Evolutionary conservation across 2,329 filamentous ascomycete species (phyloP).

Genomic region (Gremmenia infestans): DNA sequence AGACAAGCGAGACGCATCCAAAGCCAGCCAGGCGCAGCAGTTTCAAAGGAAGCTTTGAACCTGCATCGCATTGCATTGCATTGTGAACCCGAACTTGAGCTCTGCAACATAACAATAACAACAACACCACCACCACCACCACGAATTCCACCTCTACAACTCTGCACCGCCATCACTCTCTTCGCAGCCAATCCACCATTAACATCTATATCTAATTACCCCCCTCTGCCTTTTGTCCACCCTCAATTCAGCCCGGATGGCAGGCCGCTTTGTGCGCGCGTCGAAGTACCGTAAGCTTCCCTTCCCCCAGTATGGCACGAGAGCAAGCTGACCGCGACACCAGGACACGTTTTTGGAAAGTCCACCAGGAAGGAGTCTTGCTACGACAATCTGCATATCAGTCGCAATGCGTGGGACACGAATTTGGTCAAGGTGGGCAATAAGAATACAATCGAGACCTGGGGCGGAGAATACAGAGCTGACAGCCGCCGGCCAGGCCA

Average conservation of each 20-base stretch:
- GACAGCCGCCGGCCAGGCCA: conserved; percentile 56
- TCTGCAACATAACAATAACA: not conserved
- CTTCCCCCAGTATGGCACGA: conserved; percentile 18
- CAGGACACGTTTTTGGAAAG: conserved; percentile 98
- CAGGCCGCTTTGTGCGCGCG: conserved; percentile 67
- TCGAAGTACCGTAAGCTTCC: conserved; percentile 63
- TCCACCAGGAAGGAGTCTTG: conserved; percentile 94
- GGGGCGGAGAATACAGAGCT: conserved; percentile 9
- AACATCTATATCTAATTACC: conserved; percentile 9
- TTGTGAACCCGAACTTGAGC: not conserved
- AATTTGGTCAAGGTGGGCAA: conserved; percentile 84
- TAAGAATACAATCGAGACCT: not conserved
- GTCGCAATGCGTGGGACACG: conserved; percentile 98
- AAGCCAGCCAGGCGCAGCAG: not conserved
- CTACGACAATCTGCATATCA: conserved; percentile 97
- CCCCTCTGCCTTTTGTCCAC: not conserved
- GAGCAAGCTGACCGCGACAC: conserved; percentile 20
- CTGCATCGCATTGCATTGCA: not conserved
- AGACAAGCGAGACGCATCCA: conserved; percentile 1
- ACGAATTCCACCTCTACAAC: not conserved
- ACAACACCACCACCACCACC: not conserved
- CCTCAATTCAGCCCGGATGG: conserved; percentile 42
- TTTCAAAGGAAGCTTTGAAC: not conserved
- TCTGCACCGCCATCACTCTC: not conserved
- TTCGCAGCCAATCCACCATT: not conserved